Percentiles rank a stretch among this genome's conserved stretches.
These are phyloP conservation scores for Kwoniella sp. DNA, from an alignment of 768 basidiomycete species.

Conservation along the genomic window DNA sequence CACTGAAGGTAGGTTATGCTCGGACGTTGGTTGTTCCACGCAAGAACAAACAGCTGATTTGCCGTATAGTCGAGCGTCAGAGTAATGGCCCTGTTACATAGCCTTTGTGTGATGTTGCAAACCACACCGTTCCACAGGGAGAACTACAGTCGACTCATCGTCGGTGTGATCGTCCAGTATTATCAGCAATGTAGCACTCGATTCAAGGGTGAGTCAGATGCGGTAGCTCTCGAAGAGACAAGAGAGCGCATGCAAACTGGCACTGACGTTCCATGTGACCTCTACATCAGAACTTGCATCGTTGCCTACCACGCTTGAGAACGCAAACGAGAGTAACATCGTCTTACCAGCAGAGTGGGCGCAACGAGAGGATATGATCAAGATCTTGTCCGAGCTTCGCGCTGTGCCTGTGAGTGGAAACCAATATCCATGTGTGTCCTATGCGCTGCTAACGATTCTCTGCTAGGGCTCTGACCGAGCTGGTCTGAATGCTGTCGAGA, in stretches of 20 bases:
- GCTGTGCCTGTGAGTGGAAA: slow-evolving; percentile 63
- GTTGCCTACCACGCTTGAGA: slow-evolving; percentile 43
- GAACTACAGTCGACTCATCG: slow-evolving; percentile 88
- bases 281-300: slow-evolving; percentile 59
- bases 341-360: slow-evolving; percentile 71
- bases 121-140: slow-evolving; percentile 93
- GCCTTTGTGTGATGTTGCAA: slow-evolving; percentile 84
- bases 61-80: slow-evolving; percentile 72
- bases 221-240: no score
- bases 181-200: slow-evolving; percentile 90
- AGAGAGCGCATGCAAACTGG: no score
- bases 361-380: slow-evolving; percentile 75
- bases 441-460: slow-evolving; percentile 1
- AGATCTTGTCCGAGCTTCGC: slow-evolving; percentile 71
- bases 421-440: no score
- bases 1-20: slow-evolving; percentile 67
- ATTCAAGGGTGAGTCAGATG: slow-evolving; percentile 64
- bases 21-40: neutral
- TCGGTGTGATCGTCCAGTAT: slow-evolving; percentile 92
- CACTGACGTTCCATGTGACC: slow-evolving; percentile 24
- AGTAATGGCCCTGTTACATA: slow-evolving; percentile 86
- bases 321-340: slow-evolving; percentile 57
- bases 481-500: slow-evolving; percentile 61
- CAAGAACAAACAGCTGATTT: slow-evolving; percentile 1
- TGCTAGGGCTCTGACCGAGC: slow-evolving; percentile 32